Conservation (phyloP, 2,329 filamentous ascomycete species). For the Graphilbum sp. region DNA sequence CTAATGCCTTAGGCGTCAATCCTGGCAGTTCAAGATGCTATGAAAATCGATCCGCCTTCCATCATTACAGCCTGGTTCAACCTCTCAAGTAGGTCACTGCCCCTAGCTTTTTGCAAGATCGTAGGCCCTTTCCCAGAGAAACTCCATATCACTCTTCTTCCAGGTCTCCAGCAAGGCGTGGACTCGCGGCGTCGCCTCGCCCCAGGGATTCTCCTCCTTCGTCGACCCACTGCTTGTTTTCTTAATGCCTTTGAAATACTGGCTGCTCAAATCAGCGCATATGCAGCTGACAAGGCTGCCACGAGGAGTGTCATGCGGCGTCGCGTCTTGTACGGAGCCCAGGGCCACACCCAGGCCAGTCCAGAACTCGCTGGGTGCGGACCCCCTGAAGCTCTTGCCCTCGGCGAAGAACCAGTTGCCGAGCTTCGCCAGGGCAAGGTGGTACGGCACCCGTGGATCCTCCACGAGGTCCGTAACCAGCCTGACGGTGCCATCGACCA, state of each 20-base stretch:
- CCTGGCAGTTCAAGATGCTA: no score
- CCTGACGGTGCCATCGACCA: background rate
- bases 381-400: background rate
- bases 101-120: no score
- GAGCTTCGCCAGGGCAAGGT: background rate
- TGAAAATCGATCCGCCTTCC: no score
- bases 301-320: background rate
- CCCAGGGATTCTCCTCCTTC: background rate
- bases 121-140: background rate
- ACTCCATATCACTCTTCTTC: background rate
- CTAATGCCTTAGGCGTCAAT: no score
- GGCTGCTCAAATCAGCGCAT: background rate
- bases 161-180: background rate
- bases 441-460: background rate
- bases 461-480: background rate
- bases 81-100: no score
- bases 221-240: background rate
- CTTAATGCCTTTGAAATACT: background rate
- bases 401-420: background rate
- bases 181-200: background rate
- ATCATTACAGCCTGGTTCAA: no score
- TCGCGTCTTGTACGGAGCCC: background rate
- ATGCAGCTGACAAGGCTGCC: background rate
- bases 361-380: background rate
- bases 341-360: background rate